Base-by-base conservation (phyloP, 2,329 filamentous ascomycete species). In the Sclerotinia spermophila region DNA sequence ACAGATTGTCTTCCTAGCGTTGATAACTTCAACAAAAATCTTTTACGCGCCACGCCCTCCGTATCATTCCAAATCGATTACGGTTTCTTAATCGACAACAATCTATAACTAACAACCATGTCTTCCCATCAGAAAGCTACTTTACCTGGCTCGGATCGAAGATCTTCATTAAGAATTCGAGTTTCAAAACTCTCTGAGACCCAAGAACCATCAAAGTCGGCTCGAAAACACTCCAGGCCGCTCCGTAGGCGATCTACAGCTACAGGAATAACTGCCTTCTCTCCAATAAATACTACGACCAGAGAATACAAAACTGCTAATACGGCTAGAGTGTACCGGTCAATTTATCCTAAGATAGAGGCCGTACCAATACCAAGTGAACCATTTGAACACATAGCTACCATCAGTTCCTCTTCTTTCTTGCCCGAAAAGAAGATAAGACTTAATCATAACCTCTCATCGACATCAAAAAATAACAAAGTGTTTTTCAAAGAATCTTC, bases 271-370 rank as follows among this genome's bases (percentile, higher is more conserved):
- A 15, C 4, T 42, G 7, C 24, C 7, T 8, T 13, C 15, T 21
- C 19, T 8, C 6, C 21, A n/a, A 40, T 21, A 0, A 7, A n/a
- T n/a, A 33, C 33, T 10, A 6, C 21, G 21, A 13, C 7, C 13
- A 7, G 1, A 11, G 1, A 0, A n/a, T 5, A 1, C 10, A 5
- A 0, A n/a, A 19, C 24, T 3, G 0, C 21, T 27, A 13, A 15
- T 48, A 35, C 27, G 4, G 13, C 13, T n/a, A 7, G 30, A n/a
- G 2, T 1, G 13, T 48, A 48, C 21, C 27, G 42, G 5, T 19
- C 44, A 5, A n/a, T 64, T 19, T 15, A 35, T 11, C 21, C 60
- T 4, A 64, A 35, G 42, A 21, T 15, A 5, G 11, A 48, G 2
- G 1, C 10, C 3, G 6, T 33, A 48, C 13, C 30, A 5, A 15